These are phyloP conservation scores for Globisporangium paddicum DNA, from an alignment of 352 stramenopile species.

Conservation along the genomic window DNA sequence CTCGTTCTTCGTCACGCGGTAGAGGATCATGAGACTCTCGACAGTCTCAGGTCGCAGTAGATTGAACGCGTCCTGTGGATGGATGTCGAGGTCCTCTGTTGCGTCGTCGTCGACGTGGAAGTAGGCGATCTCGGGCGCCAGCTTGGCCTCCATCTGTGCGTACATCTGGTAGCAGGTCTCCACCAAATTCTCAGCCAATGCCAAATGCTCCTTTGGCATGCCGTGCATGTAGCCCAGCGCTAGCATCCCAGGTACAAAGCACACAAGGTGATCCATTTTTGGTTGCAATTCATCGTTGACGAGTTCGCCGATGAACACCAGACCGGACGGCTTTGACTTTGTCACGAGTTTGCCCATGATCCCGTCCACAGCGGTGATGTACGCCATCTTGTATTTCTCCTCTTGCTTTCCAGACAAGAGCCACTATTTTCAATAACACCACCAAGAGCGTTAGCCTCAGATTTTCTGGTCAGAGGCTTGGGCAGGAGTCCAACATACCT, in stretches of 20 bases:
- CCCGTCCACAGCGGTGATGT: conserved; percentile 56
- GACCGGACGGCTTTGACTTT: conserved; percentile 51
- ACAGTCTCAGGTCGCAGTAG: conserved; percentile 89
- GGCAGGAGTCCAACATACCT: conserved; percentile 32
- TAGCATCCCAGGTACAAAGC: conserved; percentile 88
- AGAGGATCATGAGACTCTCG: conserved; percentile 91
- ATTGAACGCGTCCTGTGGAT: conserved; percentile 68
- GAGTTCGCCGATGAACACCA: conserved; percentile 68
- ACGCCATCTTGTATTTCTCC: conserved; percentile 62
- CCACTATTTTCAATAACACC: conserved; percentile 36
- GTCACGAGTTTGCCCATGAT: conserved; percentile 53
- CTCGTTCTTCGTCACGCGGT: conserved; percentile 85
- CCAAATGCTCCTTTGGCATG: conserved; percentile 56
- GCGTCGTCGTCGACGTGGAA: conserved; percentile 60
- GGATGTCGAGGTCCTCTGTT: conserved; percentile 49
- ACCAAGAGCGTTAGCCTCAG: background rate
- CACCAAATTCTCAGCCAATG: conserved; percentile 72
- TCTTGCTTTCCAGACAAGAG: conserved; percentile 68
- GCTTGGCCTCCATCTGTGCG: conserved; percentile 62
- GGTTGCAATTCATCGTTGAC: conserved; percentile 41
- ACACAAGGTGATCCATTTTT: conserved; percentile 90
- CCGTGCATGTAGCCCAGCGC: conserved; percentile 74
- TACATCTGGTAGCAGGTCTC: conserved; percentile 90
- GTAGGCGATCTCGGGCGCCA: conserved; percentile 85
- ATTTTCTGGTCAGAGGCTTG: background rate